These are phyloP conservation scores for Chenopodium suecicum DNA, from an alignment of 148 eudicot species.

Conservation along the genomic window DNA sequence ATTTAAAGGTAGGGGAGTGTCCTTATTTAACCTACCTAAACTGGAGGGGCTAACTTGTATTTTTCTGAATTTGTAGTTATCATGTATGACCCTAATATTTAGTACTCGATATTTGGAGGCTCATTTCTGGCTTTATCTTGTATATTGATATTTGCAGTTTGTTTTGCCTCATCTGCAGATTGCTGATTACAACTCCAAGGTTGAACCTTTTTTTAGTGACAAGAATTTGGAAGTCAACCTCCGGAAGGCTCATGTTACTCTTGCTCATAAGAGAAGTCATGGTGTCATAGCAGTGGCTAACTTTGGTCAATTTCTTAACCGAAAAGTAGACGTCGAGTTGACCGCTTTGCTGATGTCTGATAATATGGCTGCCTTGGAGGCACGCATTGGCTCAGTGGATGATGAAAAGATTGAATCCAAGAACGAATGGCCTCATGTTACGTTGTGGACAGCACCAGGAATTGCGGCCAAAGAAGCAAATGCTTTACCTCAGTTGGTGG, in stretches of 20 bases:
- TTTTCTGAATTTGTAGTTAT: no score
- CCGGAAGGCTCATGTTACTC: constrained; percentile 72
- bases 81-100: no score
- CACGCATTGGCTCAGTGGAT: constrained; percentile 62
- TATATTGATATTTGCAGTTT: neutral
- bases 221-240: constrained; percentile 47
- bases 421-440: constrained; percentile 90
- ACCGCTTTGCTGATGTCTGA: constrained; percentile 66
- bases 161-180: constrained; percentile 41
- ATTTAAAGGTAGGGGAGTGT: no score
- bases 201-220: constrained; percentile 48
- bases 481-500: constrained; percentile 52
- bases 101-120: neutral
- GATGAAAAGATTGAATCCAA: constrained; percentile 62
- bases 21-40: no score
- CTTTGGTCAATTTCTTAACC: constrained; percentile 56
- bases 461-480: constrained; percentile 75
- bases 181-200: constrained; percentile 43
- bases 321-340: constrained; percentile 58
- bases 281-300: constrained; percentile 88
- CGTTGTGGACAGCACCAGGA: constrained; percentile 79
- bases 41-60: no score
- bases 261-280: constrained; percentile 89
- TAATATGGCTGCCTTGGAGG: constrained; percentile 79
- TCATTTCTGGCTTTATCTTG: neutral